Percentiles rank a stretch among this genome's conserved stretches.
These are phyloP conservation scores for Pichia sp. DNA, from an alignment of 1,139 yeast species.

Conservation along the genomic window DNA sequence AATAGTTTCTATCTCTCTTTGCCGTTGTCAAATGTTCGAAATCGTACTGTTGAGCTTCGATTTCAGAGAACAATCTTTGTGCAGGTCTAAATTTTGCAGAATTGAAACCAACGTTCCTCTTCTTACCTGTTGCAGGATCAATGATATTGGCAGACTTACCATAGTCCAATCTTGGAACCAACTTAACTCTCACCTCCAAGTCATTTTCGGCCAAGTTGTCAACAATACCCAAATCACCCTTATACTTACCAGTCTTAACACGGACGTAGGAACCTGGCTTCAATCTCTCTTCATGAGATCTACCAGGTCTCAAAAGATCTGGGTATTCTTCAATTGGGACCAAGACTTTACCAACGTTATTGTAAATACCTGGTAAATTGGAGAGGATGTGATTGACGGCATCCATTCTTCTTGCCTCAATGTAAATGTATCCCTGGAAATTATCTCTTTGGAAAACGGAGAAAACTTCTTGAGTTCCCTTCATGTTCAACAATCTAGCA, in stretches of 20 bases:
- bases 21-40: conserved; percentile 44
- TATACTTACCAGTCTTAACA: conserved; percentile 83
- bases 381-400: conserved; percentile 84
- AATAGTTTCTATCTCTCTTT: conserved; percentile 70
- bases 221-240: conserved; percentile 88
- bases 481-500: conserved; percentile 37
- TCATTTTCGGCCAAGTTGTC: conserved; percentile 94
- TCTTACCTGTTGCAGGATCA: conserved; percentile 45
- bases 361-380: conserved; percentile 81
- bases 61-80: conserved; percentile 76
- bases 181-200: conserved; percentile 82
- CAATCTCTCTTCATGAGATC: conserved; percentile 78
- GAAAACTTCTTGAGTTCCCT: conserved; percentile 73
- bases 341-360: conserved; percentile 49
- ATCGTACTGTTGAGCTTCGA: conserved; percentile 51
- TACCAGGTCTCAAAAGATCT: conserved; percentile 83
- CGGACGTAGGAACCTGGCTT: conserved; percentile 92
- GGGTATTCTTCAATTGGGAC: conserved; percentile 97
- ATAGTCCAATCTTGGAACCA: conserved; percentile 91
- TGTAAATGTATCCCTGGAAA: conserved; percentile 82
- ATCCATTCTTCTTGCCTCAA: conserved; percentile 90
- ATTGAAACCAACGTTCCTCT: conserved; percentile 37
- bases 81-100: conserved; percentile 62
- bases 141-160: conserved; percentile 44
- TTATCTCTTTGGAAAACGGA: conserved; percentile 96